These are phyloP conservation scores for Alternaria hordeiaustralica DNA, from an alignment of 2,329 filamentous ascomycete genomes.

Conservation along the genomic window DNA sequence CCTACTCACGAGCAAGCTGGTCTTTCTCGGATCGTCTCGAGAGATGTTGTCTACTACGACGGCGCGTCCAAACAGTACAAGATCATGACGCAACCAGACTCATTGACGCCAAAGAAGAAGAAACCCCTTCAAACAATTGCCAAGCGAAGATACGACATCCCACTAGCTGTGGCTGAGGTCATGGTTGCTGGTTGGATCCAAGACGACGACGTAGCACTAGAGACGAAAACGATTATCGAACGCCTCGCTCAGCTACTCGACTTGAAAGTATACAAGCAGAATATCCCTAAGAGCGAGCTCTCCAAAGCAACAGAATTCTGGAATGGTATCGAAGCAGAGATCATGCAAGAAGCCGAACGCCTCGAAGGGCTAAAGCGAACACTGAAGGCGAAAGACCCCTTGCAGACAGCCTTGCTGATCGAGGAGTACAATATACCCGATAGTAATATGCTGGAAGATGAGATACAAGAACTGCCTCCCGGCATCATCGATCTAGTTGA, in stretches of 20 bases:
- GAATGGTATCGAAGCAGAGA: constrained; percentile 23
- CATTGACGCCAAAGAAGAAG: not conserved
- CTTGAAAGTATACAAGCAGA: constrained; percentile 15
- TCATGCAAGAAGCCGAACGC: constrained; percentile 32
- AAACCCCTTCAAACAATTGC: not conserved
- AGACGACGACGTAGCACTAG: constrained; percentile 13
- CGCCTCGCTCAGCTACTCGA: constrained; percentile 28
- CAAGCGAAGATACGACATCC: constrained; percentile 6
- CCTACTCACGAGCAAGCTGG: not conserved
- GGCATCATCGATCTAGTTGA: constrained; percentile 34
- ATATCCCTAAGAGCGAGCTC: constrained; percentile 21
- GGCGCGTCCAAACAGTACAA: not conserved
- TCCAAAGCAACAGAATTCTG: constrained; percentile 27
- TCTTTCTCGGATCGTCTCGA: not conserved
- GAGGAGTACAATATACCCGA: constrained; percentile 32
- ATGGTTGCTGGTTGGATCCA: constrained; percentile 35
- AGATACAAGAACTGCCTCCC: constrained; percentile 30
- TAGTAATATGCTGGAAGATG: constrained; percentile 34
- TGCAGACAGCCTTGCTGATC: constrained; percentile 33
- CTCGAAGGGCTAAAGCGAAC: constrained; percentile 29
- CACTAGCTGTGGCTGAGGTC: constrained; percentile 29
- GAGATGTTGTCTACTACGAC: not conserved
- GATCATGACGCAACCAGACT: not conserved
- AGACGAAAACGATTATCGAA: constrained; percentile 23
- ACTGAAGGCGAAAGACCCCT: constrained; percentile 35